These are phyloP conservation scores for Cytospora piceicola DNA, from an alignment of 2,329 filamentous ascomycete genomes.

Conservation along the genomic window DNA sequence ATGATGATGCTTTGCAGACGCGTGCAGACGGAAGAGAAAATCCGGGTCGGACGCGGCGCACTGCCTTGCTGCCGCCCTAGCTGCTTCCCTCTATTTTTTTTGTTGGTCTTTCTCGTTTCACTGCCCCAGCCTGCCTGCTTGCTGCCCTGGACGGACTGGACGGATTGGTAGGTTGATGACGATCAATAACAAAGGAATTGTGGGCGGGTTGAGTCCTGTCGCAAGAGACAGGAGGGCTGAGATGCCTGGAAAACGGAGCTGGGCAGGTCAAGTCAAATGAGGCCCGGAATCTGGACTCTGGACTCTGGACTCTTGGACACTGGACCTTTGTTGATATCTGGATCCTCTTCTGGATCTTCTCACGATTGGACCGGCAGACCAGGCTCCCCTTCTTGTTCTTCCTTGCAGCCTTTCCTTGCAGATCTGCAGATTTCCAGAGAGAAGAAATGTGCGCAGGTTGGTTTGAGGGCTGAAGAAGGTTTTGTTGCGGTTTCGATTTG, in stretches of 20 bases:
- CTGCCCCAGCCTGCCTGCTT: not conserved
- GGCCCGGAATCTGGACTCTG: not conserved
- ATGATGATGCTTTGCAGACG: constrained; percentile 1
- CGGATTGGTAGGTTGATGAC: not conserved
- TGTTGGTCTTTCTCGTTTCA: too few relatives aligned
- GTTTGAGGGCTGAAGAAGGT: constrained; percentile 17
- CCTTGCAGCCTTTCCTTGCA: not conserved
- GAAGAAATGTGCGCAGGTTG: constrained; percentile 10
- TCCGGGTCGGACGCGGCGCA: not conserved
- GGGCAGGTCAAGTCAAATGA: not conserved
- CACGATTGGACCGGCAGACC: not conserved
- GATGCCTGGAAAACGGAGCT: not conserved
- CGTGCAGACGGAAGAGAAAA: not conserved
- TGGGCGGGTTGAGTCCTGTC: not conserved
- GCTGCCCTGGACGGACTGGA: not conserved
- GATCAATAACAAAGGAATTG: not conserved
- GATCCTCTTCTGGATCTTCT: not conserved
- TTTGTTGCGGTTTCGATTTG: not conserved
- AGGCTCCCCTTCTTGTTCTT: not conserved
- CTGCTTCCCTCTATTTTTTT: too few relatives aligned
- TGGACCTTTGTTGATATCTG: not conserved
- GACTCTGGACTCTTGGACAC: not conserved
- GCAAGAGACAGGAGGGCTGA: constrained; percentile 2
- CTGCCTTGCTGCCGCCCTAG: not conserved
- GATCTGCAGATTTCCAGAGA: constrained; percentile 7